Conservation (phyloP, 306 rosid species). For the Hippophae tibetana region DNA sequence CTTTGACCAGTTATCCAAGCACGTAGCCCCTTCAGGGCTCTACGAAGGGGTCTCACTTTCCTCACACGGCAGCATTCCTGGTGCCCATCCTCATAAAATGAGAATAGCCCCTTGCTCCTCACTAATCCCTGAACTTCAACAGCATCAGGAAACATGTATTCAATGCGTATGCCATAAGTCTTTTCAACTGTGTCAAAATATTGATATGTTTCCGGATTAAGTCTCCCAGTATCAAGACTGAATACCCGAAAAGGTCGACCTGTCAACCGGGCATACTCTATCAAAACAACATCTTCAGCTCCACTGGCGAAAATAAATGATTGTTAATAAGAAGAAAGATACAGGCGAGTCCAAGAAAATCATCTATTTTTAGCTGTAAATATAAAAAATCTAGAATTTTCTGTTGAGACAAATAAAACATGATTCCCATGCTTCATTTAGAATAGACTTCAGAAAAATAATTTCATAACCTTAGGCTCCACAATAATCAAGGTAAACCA, state of each 20-base stretch:
- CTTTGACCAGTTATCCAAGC: conserved; percentile 98
- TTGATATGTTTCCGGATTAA: conserved; percentile 84
- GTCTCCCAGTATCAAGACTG: conserved; percentile 87
- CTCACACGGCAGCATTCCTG: conserved; percentile 97
- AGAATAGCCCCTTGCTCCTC: conserved; percentile 77
- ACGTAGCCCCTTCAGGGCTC: conserved; percentile 81
- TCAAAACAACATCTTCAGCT: conserved; percentile 91
- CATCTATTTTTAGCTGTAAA: no score
- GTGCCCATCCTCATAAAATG: conserved; percentile 97
- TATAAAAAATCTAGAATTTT: no score
- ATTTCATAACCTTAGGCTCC: no score
- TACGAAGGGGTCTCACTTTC: conserved; percentile 82
- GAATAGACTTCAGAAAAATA: no score
- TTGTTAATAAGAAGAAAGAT: conserved; percentile 12
- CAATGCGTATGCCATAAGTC: conserved; percentile 76
- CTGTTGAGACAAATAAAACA: no score
- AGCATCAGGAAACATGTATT: conserved; percentile 89
- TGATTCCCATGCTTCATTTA: no score
- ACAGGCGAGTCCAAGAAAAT: no score
- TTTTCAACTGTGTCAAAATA: conserved; percentile 74
- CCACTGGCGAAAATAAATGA: conserved; percentile 50
- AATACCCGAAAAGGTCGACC: conserved; percentile 84
- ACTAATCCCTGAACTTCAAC: conserved; percentile 95
- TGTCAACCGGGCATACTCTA: conserved; percentile 88
- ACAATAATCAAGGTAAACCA: no score